Percentiles rank a stretch among this genome's conserved stretches.
Evolutionary conservation across 208 protist species (phyloP).

Genomic region (Leishmania aethiopica): DNA sequence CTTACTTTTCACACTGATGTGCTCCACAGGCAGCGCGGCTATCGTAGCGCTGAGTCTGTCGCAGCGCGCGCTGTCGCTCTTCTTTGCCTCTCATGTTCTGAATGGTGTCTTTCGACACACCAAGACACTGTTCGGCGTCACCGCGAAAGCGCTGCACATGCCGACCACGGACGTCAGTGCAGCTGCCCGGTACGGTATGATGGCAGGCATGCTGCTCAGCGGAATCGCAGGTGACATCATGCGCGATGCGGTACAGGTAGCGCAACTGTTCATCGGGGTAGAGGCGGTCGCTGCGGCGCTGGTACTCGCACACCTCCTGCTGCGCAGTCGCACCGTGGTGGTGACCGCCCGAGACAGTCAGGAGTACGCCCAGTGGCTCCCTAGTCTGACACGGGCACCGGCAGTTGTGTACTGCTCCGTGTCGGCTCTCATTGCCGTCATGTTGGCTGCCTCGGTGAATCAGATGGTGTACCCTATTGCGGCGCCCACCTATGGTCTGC

Average conservation of each 20-base stretch:
- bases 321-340: not conserved
- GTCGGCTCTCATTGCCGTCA: slow-evolving; percentile 12
- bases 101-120: slow-evolving; percentile 65
- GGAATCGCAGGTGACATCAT: slow-evolving; percentile 36
- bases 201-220: slow-evolving; percentile 35
- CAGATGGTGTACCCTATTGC: slow-evolving; percentile 56
- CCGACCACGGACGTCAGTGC: not conserved
- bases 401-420: slow-evolving; percentile 8
- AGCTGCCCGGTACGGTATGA: slow-evolving; percentile 25
- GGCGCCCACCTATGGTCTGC: slow-evolving; percentile 35
- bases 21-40: slow-evolving; percentile 32
- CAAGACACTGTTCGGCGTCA: slow-evolving; percentile 40
- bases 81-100: slow-evolving; percentile 50
- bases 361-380: slow-evolving; percentile 29
- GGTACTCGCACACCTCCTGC: slow-evolving; percentile 20
- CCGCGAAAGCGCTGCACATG: slow-evolving; percentile 12
- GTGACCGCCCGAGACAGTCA: not conserved
- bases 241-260: slow-evolving; percentile 25
- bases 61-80: slow-evolving; percentile 43
- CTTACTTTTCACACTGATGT: slow-evolving; percentile 42
- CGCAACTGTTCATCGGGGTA: slow-evolving; percentile 21
- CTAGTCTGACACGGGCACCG: slow-evolving; percentile 3
- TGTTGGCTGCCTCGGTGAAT: slow-evolving; percentile 34
- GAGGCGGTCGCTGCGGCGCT: slow-evolving; percentile 26
- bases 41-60: slow-evolving; percentile 39